These are phyloP conservation scores for Epichloe glyceriae DNA, from an alignment of 2,329 filamentous ascomycete species.

Conservation along the genomic window DNA sequence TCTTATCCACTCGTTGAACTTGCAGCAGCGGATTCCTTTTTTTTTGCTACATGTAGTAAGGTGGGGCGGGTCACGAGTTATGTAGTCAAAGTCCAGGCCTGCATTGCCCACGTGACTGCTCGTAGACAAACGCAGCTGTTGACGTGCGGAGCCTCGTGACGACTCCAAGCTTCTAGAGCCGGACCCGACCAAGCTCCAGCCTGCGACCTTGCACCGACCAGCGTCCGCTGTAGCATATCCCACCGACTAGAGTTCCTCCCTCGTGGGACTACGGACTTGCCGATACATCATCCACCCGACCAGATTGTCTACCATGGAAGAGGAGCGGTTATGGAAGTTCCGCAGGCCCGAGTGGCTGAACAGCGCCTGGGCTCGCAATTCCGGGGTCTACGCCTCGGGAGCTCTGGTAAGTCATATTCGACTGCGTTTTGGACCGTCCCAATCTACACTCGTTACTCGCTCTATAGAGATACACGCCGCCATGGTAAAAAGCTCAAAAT, in stretches of 20 bases:
- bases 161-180: background rate
- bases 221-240: background rate
- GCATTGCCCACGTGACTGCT: background rate
- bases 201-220: constrained; percentile 2
- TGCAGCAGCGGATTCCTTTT: no score
- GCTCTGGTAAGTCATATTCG: constrained; percentile 39
- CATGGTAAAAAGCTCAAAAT: background rate
- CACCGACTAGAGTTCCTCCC: no score
- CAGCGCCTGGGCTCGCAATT: constrained; percentile 49
- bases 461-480: background rate
- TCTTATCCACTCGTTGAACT: no score
- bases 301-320: constrained; percentile 34
- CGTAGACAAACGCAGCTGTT: background rate
- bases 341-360: constrained; percentile 53
- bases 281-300: no score
- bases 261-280: background rate
- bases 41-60: no score
- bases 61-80: no score
- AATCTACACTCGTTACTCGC: background rate
- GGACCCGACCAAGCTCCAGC: constrained; percentile 7
- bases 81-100: background rate
- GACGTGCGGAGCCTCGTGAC: constrained; percentile 12
- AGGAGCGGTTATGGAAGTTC: constrained; percentile 57
- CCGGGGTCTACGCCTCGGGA: constrained; percentile 49
- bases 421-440: no score